These are phyloP conservation scores for Prinsepia uniflora DNA, from an alignment of 306 rosid species.

Conservation along the genomic window DNA sequence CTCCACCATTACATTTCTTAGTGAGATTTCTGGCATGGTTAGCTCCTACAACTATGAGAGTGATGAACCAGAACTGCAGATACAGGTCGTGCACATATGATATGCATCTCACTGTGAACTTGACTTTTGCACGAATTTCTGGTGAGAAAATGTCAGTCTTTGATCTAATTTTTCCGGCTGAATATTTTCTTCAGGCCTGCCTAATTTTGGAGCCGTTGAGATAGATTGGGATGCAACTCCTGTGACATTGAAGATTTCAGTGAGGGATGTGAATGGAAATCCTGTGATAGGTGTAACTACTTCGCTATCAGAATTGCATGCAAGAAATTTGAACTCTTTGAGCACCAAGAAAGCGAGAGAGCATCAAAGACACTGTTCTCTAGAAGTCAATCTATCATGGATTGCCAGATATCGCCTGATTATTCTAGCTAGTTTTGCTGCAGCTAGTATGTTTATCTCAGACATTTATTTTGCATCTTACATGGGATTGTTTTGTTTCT, in stretches of 20 bases:
- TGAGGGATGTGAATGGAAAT: conserved; percentile 54
- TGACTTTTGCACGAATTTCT: background rate
- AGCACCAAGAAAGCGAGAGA: conserved; percentile 27
- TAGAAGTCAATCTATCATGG: conserved; percentile 63
- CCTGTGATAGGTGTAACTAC: conserved; percentile 37
- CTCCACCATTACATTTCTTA: conserved; percentile 40
- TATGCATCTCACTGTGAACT: conserved; percentile 32
- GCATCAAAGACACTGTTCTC: conserved; percentile 50
- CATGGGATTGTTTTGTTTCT: background rate
- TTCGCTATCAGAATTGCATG: conserved; percentile 40
- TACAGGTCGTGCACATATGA: conserved; percentile 62
- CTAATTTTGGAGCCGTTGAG: conserved; percentile 72
- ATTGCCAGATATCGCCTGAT: conserved; percentile 59
- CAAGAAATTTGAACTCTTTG: conserved; percentile 27
- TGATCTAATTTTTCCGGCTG: conserved; percentile 18
- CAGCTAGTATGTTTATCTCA: conserved; percentile 39
- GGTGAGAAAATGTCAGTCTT: background rate
- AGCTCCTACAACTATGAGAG: conserved; percentile 75
- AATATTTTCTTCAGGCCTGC: conserved; percentile 50
- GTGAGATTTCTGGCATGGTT: conserved; percentile 60
- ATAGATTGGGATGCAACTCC: conserved; percentile 67
- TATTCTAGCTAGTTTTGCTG: conserved; percentile 36
- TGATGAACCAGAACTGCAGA: conserved; percentile 56
- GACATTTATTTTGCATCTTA: background rate
- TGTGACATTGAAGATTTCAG: conserved; percentile 42